Base-by-base conservation (phyloP, 345 rosid genomes). In the Geranium rotundifolium region DNA sequence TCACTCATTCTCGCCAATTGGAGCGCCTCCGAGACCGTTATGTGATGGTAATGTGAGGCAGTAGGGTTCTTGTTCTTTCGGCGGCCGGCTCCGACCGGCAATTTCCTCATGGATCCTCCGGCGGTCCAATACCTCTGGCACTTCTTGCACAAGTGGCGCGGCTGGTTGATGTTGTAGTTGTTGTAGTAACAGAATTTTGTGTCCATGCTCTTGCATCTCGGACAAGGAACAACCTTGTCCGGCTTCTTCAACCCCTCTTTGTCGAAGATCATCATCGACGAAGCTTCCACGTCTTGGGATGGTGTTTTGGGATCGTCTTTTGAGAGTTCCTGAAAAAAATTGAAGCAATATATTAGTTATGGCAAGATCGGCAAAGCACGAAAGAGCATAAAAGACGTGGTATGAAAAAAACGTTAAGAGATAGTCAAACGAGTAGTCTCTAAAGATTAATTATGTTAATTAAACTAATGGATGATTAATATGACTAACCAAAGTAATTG, bases 81-180 rank as follows among this genome's bases (percentile, higher is more conserved):
- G 0, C 97, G 85, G 3, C 97, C 96, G 46, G 97, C 85, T 5
- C 97, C 97, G 0, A 90, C 82, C 0, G 95, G 91, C 2, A 88
- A 84, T 66, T 78, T 90, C 69, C 97, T 82, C 92, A 85, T 84
- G 59, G 90, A 77, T 50, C 97, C 97, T 34, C 97, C 97, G 0
- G 90, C 87, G 14, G 95, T 90, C 97, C 97, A 88, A 71, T 90
- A 90, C 71, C 97, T 80, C 64, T 90, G 95, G 71, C 97, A 90
- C 67, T 81, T 86, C 63, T 83, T 84, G 74, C 97, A 90, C 71
- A 85, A 88, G 80, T 90, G 84, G 50, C 97, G 84, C 0, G 97
- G 97, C 79, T 90, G 97, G 73, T 82, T 90, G 71, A 84, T 82
- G 65, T 84, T 90, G 81, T 88, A 88, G 69, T 88, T 90, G 76